Base-by-base conservation (phyloP, 2,329 filamentous ascomycete species). In the Dactylellina drechsleri region DNA sequence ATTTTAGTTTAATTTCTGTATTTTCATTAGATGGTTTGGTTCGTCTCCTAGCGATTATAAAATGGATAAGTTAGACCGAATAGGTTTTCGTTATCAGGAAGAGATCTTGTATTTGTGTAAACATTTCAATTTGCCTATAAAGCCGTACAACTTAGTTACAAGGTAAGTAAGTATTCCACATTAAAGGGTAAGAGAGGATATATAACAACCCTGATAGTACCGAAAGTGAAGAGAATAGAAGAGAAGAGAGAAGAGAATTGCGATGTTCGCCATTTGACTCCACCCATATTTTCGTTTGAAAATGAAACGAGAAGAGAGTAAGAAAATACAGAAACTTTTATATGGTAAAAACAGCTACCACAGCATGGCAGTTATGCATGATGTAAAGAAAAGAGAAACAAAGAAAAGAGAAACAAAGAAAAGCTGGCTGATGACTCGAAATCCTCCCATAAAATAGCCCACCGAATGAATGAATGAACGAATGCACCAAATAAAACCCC, bases 391-490 rank as follows among this genome's bases (percentile, higher is more conserved):
- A 40, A 54, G 4, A 4, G 23, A 23, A 23, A 23, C 23, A 23
- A 23, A 23, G 23, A 23, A 54, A 52, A 54, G 4, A 4, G 23
- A 23, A 23, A 23, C 23, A 23, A 23, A 23, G 23, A 23, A 57
- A 36, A 56, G 58, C 60, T 71, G 50, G 73, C 26, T 60, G 68
- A 67, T 76, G 47, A 52, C 20, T 12, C n/a, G n/a, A 23, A 13
- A 52, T 50, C 31, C 36, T 40, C 57, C 57, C 40, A 36, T 36
- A 50, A 36, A 13, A 23, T 47, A 47, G 10, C 28, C 41, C 78
- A 53, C 12, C 75, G 36, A 65, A 68, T 65, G 31, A 76, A 23
- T 23, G 23, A 23, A 76, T 26, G 73, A 74, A 45, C 68, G 75
- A 53, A 36, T 36, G 10, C 31, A 36, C 31, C 31, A 58, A 56